Evolutionary conservation across 2,329 filamentous ascomycete species (phyloP).

Genomic region (Ascomycota sp.): DNA sequence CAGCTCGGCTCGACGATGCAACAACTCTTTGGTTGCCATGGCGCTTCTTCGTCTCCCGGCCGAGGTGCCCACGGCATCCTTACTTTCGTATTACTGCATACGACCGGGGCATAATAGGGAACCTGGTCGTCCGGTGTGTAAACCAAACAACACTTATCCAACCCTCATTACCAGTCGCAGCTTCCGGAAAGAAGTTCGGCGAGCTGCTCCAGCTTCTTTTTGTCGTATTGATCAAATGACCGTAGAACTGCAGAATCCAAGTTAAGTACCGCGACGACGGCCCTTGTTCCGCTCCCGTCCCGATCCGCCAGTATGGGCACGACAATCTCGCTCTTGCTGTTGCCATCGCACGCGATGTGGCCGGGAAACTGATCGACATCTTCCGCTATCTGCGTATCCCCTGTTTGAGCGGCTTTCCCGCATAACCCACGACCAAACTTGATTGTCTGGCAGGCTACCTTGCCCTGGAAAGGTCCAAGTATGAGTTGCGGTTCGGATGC

Average conservation of each 20-base stretch:
- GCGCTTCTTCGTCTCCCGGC: not conserved
- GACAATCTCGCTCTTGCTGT: conserved; percentile 61
- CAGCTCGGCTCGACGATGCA: not conserved
- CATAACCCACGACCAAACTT: conserved; percentile 56
- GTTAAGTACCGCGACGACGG: conserved; percentile 57
- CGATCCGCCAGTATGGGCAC: conserved; percentile 40
- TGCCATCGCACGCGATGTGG: conserved; percentile 65
- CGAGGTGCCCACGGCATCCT: no score
- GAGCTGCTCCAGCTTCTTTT: conserved; percentile 42
- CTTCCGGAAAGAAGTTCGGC: conserved; percentile 35
- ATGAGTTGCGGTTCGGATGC: conserved; percentile 34
- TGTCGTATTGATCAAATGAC: conserved; percentile 52
- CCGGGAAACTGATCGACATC: conserved; percentile 60
- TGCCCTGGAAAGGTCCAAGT: conserved; percentile 63
- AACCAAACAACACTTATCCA: not conserved
- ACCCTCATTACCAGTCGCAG: conserved; percentile 39
- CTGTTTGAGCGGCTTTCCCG: conserved; percentile 42
- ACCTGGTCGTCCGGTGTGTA: not conserved
- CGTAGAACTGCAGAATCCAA: conserved; percentile 49
- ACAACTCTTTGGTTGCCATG: not conserved
- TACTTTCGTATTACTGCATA: not conserved
- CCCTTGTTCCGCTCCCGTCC: conserved; percentile 10
- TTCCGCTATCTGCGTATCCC: conserved; percentile 41
- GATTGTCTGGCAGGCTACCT: conserved; percentile 64
- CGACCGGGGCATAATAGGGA: not conserved